These are phyloP conservation scores for Termitomyces sp. DNA, from an alignment of 768 basidiomycete genomes.

Conservation along the genomic window DNA sequence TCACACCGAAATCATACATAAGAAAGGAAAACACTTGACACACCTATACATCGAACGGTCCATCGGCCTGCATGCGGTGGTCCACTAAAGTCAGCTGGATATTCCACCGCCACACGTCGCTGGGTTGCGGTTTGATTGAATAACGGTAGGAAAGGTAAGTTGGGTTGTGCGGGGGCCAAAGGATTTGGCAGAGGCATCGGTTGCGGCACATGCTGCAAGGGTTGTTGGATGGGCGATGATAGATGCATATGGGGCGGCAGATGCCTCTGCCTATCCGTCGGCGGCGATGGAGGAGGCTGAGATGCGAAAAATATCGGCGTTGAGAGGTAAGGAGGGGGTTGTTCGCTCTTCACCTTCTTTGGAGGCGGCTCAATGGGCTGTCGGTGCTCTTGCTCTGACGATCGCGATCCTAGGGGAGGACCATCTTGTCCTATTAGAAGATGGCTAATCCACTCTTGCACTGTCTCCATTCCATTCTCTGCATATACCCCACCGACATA, in stretches of 20 bases:
- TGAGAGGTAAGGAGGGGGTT: slow-evolving; percentile 22
- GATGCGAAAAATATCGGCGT: slow-evolving; percentile 33
- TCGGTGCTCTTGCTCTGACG: slow-evolving; percentile 8
- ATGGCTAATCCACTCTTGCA: slow-evolving; percentile 57
- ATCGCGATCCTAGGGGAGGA: slow-evolving; percentile 7
- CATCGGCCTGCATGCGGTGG: slow-evolving; percentile 70
- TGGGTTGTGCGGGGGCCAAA: slow-evolving; percentile 61
- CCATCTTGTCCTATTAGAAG: slow-evolving; percentile 27
- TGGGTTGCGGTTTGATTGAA: slow-evolving; percentile 76
- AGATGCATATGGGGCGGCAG: slow-evolving; percentile 19
- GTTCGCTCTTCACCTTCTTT: slow-evolving; percentile 44
- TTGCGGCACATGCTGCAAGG: slow-evolving; percentile 14
- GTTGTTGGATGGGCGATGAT: slow-evolving; percentile 16
- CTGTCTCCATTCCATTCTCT: slow-evolving; percentile 48
- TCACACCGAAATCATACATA: slow-evolving; percentile 3
- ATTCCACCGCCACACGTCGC: slow-evolving; percentile 60
- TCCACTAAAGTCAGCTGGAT: slow-evolving; percentile 57
- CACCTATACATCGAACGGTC: slow-evolving; percentile 68
- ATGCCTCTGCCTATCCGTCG: slow-evolving; percentile 16
- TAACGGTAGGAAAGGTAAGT: slow-evolving; percentile 62
- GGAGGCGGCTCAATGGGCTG: slow-evolving; percentile 30
- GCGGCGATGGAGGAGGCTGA: slow-evolving; percentile 30
- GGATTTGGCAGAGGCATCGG: slow-evolving; percentile 45
- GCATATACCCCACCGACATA: slow-evolving; percentile 66
- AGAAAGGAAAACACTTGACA: slow-evolving; percentile 25